A percentile compares a stretch with the other conserved stretches of the same genome.
Evolutionary conservation across 1,139 yeast species (phyloP).

Genomic region (Pichia kudriavzevii): DNA sequence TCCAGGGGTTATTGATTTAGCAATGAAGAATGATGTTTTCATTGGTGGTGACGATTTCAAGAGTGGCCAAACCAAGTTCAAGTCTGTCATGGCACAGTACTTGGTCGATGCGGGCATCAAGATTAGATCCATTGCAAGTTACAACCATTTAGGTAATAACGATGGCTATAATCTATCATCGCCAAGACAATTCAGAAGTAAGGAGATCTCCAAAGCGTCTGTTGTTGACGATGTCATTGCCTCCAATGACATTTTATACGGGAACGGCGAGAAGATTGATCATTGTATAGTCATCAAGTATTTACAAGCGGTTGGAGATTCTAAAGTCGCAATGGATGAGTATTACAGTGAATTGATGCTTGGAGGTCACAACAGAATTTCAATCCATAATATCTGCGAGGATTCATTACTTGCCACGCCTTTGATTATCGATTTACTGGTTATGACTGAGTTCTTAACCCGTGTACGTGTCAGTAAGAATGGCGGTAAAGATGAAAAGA

Average conservation of each 20-base stretch:
- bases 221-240: conserved; percentile 94
- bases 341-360: conserved; percentile 94
- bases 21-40: conserved; percentile 67
- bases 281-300: conserved; percentile 96
- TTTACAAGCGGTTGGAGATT: conserved; percentile 89
- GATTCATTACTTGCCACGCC: conserved; percentile 95
- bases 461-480: conserved; percentile 71
- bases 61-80: conserved; percentile 92
- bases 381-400: conserved; percentile 93
- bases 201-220: conserved; percentile 88
- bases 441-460: conserved; percentile 82
- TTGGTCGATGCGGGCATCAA: conserved; percentile 96
- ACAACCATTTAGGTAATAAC: conserved; percentile 94
- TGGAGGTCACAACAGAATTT: conserved; percentile 93
- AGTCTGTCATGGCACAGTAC: conserved; percentile 92
- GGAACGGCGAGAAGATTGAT: conserved; percentile 72
- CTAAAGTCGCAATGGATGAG: conserved; percentile 98
- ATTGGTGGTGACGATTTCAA: conserved; percentile 98
- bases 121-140: conserved; percentile 89
- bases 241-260: conserved; percentile 78
- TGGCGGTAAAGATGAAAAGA: conserved; percentile 44
- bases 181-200: conserved; percentile 88
- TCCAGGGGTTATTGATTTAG: conserved; percentile 88
- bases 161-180: conserved; percentile 91
- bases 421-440: conserved; percentile 81